Evolutionary conservation across 1,284 basidiomycete species (phyloP), one percentile per base, ranked within the genome.

Genomic region (Pascua sp.): DNA sequence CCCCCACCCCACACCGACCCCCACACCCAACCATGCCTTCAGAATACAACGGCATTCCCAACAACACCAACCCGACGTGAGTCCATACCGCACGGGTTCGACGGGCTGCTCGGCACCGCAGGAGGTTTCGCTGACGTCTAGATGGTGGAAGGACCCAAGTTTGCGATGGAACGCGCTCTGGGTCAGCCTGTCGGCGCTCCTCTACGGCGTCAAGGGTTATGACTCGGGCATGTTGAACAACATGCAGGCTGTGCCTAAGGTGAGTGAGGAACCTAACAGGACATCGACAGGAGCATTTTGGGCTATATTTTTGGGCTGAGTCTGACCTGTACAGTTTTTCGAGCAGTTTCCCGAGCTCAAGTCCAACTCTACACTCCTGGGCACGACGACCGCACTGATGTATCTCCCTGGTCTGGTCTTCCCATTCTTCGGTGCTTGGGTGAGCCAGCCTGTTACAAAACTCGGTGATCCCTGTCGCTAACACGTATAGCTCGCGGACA

Each of bases 161-260:
- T 49, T 55, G 17, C 49, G 54, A 11, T 18, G 47, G 17, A 55
- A 55, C 16, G 54, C 49, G n/a, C 43, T 50, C 15, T 55, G 48
- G 48, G 54, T 55, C 13, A 41, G 38, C 37, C 49, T 55, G 38
- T 32, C 17, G 8, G 48, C 54, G 13, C 54, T 55, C 12, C 42
- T 55, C 38, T 55, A 55, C n/a, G 54, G 43, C 43, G 54, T 55
- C 2, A 55, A 55, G 42, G 54, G 54, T 0, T 55, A 46, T 38
- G 54, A 55, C 37, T 50, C 48, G 4, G 54, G 54, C 18, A 50
- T 55, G 48, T 42, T 55, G 16, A 50, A 50, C 43, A 41, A 11
- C 38, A 43, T 49, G 2, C 54, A 55, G 18, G 54, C 54, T 5
- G 54, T 50, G n/a, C 15, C 32, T 32, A 32, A 32, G 24, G 24